A percentile compares a stretch with the other conserved stretches of the same genome.
Conservation (phyloP, 495 filamentous ascomycete genomes). For the Talaromyces nanjingensis region DNA sequence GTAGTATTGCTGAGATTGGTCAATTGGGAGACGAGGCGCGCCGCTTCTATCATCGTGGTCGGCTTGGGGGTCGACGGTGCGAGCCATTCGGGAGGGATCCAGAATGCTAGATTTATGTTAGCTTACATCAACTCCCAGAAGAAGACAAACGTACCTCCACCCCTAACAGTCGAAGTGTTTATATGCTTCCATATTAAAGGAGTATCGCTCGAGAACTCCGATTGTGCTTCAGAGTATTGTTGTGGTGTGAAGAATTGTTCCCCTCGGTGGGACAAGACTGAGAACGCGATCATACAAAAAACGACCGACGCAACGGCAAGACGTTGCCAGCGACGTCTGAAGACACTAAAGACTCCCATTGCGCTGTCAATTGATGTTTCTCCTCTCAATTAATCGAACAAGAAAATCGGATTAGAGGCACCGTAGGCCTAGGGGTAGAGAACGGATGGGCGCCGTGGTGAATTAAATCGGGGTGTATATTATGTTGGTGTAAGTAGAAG, state of each 20-base stretch:
- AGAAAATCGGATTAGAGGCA: conserved; percentile 9
- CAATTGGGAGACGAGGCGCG: conserved; percentile 4
- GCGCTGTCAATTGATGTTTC: background rate
- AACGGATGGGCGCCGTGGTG: background rate
- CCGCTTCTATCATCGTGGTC: conserved; percentile 9
- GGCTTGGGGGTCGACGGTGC: conserved; percentile 8
- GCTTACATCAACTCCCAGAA: background rate
- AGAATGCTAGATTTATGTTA: conserved; percentile 6
- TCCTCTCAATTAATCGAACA: background rate
- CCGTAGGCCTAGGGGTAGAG: conserved; percentile 4
- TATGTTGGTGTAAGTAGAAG: background rate
- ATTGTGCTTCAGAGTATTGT: background rate
- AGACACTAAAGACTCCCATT: conserved; percentile 2
- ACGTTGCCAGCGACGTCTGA: conserved; percentile 12
- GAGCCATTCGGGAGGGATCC: conserved; percentile 8
- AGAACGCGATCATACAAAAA: conserved; percentile 6
- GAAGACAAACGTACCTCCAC: conserved; percentile 8
- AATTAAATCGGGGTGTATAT: background rate
- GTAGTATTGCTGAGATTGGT: background rate
- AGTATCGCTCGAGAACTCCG: conserved; percentile 1
- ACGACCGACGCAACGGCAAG: conserved; percentile 6
- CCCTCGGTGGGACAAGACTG: conserved; percentile 3
- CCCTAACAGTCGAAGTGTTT: background rate
- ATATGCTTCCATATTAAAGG: conserved; percentile 12
- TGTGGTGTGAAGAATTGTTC: background rate